Conservation (phyloP, 73 alveolate species). For the Paramecium octaurelia region DNA sequence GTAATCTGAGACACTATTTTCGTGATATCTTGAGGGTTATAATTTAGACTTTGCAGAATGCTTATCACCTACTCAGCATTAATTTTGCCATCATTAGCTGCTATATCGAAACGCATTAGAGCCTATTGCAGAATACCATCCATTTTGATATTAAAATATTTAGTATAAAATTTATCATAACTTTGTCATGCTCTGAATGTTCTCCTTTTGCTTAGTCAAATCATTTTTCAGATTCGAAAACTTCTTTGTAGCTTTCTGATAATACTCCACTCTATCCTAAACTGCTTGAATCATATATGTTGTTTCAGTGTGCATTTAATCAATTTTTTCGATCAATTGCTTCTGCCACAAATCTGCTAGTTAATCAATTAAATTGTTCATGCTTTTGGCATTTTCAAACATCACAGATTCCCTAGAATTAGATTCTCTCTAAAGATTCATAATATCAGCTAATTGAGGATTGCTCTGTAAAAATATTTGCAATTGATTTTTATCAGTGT, state of each 20-base stretch:
- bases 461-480: neutral
- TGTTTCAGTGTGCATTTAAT: neutral
- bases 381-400: slow-evolving; percentile 24
- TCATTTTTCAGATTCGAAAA: neutral
- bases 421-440: neutral
- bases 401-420: neutral
- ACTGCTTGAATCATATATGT: slow-evolving; percentile 13
- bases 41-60: neutral
- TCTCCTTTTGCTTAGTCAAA: neutral
- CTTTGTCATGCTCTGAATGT: neutral
- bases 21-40: neutral
- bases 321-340: neutral
- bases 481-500: neutral
- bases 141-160: neutral
- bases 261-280: slow-evolving; percentile 27
- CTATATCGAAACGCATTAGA: neutral
- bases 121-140: neutral
- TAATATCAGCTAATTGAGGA: neutral
- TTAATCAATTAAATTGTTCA: slow-evolving; percentile 5
- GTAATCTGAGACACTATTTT: neutral
- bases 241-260: slow-evolving; percentile 26
- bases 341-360: slow-evolving; percentile 8
- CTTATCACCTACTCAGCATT: slow-evolving; percentile 8
- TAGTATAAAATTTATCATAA: neutral
- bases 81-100: neutral